A percentile compares a stretch with the other conserved stretches of the same genome.
These are phyloP conservation scores for Xanthoconium separans DNA, from an alignment of 1,284 basidiomycete genomes.

Conservation along the genomic window DNA sequence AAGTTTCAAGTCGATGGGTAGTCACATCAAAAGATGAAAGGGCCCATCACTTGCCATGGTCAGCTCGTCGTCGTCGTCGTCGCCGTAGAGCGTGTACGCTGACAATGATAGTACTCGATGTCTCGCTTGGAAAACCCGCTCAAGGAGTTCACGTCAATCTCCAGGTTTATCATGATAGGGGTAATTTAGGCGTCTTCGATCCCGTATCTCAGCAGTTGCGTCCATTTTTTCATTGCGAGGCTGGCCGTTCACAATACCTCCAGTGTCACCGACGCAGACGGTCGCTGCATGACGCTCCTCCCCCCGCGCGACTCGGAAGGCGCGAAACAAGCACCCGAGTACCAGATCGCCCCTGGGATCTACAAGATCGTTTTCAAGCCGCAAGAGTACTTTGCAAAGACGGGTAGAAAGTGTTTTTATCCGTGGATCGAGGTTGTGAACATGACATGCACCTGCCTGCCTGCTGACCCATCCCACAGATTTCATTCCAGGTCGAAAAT, in stretches of 20 bases:
- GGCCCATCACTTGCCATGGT: slow-evolving; percentile 91
- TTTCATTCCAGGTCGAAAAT: slow-evolving; percentile 70
- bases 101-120: slow-evolving; percentile 70
- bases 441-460: not conserved
- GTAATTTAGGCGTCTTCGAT: slow-evolving; percentile 43
- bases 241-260: not conserved
- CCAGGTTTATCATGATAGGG: slow-evolving; percentile 41
- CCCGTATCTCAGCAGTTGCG: slow-evolving; percentile 61
- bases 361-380: slow-evolving; percentile 89
- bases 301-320: slow-evolving; percentile 49
- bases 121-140: slow-evolving; percentile 80
- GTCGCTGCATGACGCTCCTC: slow-evolving; percentile 74
- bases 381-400: slow-evolving; percentile 75
- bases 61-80: slow-evolving; percentile 17
- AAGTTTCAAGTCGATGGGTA: not conserved
- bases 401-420: slow-evolving; percentile 73
- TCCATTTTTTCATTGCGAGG: not conserved
- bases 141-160: slow-evolving; percentile 62
- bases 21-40: slow-evolving; percentile 49
- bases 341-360: slow-evolving; percentile 49
- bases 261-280: slow-evolving; percentile 79
- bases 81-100: not conserved
- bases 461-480: slow-evolving; percentile 43
- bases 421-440: slow-evolving; percentile 78
- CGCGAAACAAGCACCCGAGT: slow-evolving; percentile 39